Evolutionary conservation across 2,329 filamentous ascomycete genomes (phyloP), one percentile per base, ranked within the genome.

Genomic region (Elsinoe batatas): DNA sequence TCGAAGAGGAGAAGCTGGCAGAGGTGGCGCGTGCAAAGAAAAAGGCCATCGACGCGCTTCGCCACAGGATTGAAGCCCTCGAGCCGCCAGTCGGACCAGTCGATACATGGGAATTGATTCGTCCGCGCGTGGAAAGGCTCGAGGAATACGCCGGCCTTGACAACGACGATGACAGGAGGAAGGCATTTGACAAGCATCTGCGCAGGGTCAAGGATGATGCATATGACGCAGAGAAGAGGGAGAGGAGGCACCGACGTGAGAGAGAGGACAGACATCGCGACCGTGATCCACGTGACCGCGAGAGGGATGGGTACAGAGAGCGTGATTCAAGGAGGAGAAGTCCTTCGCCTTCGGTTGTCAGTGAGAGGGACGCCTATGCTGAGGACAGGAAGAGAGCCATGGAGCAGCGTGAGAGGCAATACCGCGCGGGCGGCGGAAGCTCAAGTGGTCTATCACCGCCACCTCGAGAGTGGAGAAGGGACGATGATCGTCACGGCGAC

Each of bases 311-410:
- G 8, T 26, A 38, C 49, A 87, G 91, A 54, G 88, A 94, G 60
- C 81, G 85, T 64, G 74, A 75, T 37, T 88, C 40, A 22, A 33
- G 53, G n/a, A 33, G 38, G 11, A 17, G 53, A 30, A 55, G 53
- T 42, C 32, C 26, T n/a, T 46, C 53, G 4, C 37, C 53, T 4
- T 51, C 47, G 8, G 37, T 30, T 8, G 30, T 42, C 51, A 55
- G 38, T 15, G 53, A 94, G 59, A 74, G 66, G 58, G 66, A 68
- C 56, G 70, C 68, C 54, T 67, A 69, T 59, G 93, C 97, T 71
- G 93, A 91, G 58, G 93, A 98, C 68, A 84, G 93, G 61, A 86
- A 90, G 65, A 93, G 91, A 70, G 91, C 91, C 42, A 91, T 93
- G 67, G 90, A 91, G 57, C 91, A 95, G 67, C 85, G 94, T 47